phyloP scores from a whole-genome alignment of 257 asterid genomes.

The Solanum verrucosum region DNA sequence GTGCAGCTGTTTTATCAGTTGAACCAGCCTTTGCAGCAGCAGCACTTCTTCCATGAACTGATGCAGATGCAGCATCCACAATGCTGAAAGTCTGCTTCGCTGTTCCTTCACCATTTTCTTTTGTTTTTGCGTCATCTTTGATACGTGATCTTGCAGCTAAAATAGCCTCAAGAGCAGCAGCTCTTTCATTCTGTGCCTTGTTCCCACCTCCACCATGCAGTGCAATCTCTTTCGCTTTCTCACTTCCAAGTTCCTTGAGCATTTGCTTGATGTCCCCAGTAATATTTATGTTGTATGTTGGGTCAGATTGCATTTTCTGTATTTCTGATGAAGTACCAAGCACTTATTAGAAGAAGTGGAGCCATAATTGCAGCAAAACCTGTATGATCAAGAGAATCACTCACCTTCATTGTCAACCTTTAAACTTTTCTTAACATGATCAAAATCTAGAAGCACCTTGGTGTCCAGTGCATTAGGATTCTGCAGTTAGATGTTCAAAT shows the following conservation, averaged over 20 bases:
- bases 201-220: constrained; percentile 97
- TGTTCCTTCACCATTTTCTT: constrained; percentile 25
- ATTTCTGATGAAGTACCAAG: constrained; percentile 30
- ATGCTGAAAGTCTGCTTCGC: constrained; percentile 71
- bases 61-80: constrained; percentile 98
- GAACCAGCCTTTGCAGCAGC: constrained; percentile 86
- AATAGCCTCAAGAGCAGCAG: constrained; percentile 76
- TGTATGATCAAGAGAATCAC: not conserved
- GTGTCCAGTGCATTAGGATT: constrained; percentile 86
- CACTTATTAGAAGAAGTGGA: not conserved
- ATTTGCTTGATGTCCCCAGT: constrained; percentile 82
- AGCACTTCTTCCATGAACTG: constrained; percentile 98
- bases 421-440: constrained; percentile 80
- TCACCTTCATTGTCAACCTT: constrained; percentile 91
- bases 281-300: constrained; percentile 75
- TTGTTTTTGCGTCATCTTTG: constrained; percentile 52
- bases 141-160: constrained; percentile 87
- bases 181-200: constrained; percentile 82
- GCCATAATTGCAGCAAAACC: not conserved
- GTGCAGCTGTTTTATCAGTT: constrained; percentile 83
- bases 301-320: constrained; percentile 72
- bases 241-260: constrained; percentile 95
- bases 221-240: constrained; percentile 86
- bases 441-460: constrained; percentile 74
- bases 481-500: constrained; percentile 22